Conservation (phyloP, 768 basidiomycete genomes). For the Chalciporus chontae region DNA sequence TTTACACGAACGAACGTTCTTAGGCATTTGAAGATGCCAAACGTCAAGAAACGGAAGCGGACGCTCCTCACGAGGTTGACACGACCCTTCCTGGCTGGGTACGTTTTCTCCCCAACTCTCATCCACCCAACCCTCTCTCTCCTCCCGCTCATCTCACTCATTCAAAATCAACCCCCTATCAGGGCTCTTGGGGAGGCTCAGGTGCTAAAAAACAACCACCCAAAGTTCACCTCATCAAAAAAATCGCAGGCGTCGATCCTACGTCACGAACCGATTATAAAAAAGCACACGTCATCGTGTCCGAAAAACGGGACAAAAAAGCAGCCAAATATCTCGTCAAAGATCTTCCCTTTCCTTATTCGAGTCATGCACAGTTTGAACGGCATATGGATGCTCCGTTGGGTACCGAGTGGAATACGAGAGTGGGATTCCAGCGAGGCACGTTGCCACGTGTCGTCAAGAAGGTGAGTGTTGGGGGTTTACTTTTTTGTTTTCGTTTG, state of each 20-base stretch:
- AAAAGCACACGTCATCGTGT: constrained; percentile 90
- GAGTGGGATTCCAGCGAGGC: constrained; percentile 76
- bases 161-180: background rate
- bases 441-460: constrained; percentile 84
- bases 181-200: constrained; percentile 92
- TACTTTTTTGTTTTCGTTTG: background rate
- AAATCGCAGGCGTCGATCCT: constrained; percentile 78
- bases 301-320: constrained; percentile 93
- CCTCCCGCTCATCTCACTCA: background rate
- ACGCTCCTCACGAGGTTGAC: constrained; percentile 86
- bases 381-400: constrained; percentile 75
- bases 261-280: constrained; percentile 76
- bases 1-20: background rate
- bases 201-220: constrained; percentile 60
- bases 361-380: constrained; percentile 90
- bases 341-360: constrained; percentile 94
- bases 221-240: constrained; percentile 74
- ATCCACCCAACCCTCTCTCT: background rate
- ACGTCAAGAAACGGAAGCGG: constrained; percentile 73
- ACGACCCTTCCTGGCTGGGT: constrained; percentile 96
- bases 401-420: constrained; percentile 92
- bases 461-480: constrained; percentile 55
- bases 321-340: constrained; percentile 85
- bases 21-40: constrained; percentile 89
- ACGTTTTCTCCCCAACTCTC: constrained; percentile 29